Evolutionary conservation across 192 early-diverging fungal species (phyloP), one percentile per base, ranked within the genome.

Genomic region (Backusella westeae): DNA sequence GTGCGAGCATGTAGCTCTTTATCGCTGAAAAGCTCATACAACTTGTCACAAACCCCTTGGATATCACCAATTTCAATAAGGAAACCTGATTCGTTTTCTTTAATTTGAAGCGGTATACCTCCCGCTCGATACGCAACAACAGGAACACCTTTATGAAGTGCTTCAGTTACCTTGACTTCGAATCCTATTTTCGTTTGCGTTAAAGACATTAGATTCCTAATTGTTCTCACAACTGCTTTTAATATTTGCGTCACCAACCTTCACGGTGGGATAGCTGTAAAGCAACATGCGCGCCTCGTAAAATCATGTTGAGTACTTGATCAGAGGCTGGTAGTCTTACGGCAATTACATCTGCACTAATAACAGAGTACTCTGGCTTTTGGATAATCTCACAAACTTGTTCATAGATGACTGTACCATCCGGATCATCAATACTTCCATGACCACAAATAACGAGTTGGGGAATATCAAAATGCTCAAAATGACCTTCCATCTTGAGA

Each of bases 41-140:
- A 78, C 14, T 84, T 81, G 53, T 93, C 82, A 7, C 91, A 89
- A 15, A 93, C 93, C 66, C 78, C 79, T 56, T 82, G 80, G 6
- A 86, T 80, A 77, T 93, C 82, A 21, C 91, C 90, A 80, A 89
- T 85, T 46, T 88, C 82, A 10, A 91, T 80, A 56, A 95, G 81
- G 75, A 88, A 93, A 23, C 94, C 94, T 4, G 89, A 93, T 53
- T 81, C 80, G 19, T 87, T 88, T 68, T 93, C 77, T 67, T 85
- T 81, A 65, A 96, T 92, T 80, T 96, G 94, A 73, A 92, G 89
- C 21, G 94, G 94, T 69, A 96, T 96, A 69, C 94, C 94, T 91
- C 94, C 80, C 78, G 91, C 87, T 86, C 87, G 34, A 35, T 85
- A 84, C 3, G 83, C 83, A 34, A 87, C 39, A 15, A 84, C 80